phyloP scores from a whole-genome alignment of 2,329 filamentous ascomycete genomes.

The Alternaria triticina region DNA sequence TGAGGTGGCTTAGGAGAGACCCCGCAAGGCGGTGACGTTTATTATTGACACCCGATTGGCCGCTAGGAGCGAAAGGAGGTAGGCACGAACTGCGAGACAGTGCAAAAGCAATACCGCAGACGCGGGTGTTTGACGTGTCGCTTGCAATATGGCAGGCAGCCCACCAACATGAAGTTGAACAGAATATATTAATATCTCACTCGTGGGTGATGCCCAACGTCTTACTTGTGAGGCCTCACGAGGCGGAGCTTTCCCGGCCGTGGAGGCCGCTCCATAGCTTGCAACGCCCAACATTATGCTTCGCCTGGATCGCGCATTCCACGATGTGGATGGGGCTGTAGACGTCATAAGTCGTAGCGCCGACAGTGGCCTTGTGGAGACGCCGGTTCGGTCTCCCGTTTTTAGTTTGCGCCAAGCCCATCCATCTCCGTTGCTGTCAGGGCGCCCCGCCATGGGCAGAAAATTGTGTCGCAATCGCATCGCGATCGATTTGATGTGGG shows the following conservation, averaged over 20 bases:
- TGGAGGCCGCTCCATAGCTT: constrained; percentile 21
- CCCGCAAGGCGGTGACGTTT: constrained; percentile 42
- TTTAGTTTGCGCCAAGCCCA: constrained; percentile 32
- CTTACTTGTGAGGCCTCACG: background rate
- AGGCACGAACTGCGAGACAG: constrained; percentile 15
- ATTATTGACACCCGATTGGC: constrained; percentile 32
- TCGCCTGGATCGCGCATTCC: constrained; percentile 13
- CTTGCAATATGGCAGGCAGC: background rate
- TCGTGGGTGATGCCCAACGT: constrained; percentile 1
- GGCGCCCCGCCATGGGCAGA: constrained; percentile 18
- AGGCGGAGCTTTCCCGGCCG: constrained; percentile 32
- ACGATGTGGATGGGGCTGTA: constrained; percentile 4
- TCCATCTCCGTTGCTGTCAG: constrained; percentile 20
- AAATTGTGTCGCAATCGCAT: constrained; percentile 8
- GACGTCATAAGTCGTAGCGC: constrained; percentile 32
- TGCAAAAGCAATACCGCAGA: constrained; percentile 27
- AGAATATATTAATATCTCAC: constrained; percentile 36
- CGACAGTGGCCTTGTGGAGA: constrained; percentile 8
- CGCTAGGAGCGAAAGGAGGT: constrained; percentile 12
- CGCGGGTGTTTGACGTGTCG: constrained; percentile 10
- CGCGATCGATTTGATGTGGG: constrained; percentile 12
- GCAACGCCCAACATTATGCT: constrained; percentile 10
- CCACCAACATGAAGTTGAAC: background rate
- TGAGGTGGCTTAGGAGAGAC: constrained; percentile 29
- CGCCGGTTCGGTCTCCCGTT: constrained; percentile 24